Conservation (phyloP, 2,329 filamentous ascomycete species). For the Corniculantispora saksenae region DNA sequence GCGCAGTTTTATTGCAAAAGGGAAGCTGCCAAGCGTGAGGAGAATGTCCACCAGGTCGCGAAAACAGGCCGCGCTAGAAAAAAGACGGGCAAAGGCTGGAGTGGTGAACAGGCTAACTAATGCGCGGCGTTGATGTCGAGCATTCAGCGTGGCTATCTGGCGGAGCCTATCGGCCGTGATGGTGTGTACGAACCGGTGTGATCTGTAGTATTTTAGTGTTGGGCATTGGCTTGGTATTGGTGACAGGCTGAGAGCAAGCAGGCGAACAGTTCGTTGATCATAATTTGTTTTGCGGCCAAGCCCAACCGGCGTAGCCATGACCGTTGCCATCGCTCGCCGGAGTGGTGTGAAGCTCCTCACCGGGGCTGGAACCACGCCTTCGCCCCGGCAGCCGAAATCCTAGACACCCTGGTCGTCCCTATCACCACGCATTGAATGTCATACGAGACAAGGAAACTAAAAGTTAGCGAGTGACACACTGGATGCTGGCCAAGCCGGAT, state of each 20-base stretch:
- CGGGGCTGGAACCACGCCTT: not conserved
- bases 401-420: not conserved
- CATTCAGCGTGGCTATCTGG: conserved; percentile 18
- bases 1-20: not conserved
- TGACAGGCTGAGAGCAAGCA: not conserved
- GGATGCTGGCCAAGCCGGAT: not conserved
- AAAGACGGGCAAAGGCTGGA: not conserved
- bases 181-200: not conserved
- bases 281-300: conserved; percentile 12
- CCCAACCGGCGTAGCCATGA: not conserved
- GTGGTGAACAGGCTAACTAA: conserved; percentile 7
- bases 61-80: conserved; percentile 17
- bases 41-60: conserved; percentile 9
- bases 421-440: not conserved
- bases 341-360: conserved; percentile 11
- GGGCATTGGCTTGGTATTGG: not conserved
- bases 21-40: not conserved
- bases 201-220: conserved; percentile 3
- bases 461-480: not conserved
- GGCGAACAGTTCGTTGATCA: conserved; percentile 14
- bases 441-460: not conserved
- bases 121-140: conserved; percentile 18
- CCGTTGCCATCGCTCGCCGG: conserved; percentile 8
- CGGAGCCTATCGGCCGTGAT: not conserved
- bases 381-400: not conserved